A percentile compares a stretch with the other conserved stretches of the same genome.
These are phyloP conservation scores for Lasiosphaeris hirsuta DNA, from an alignment of 495 filamentous ascomycete genomes.

Conservation along the genomic window DNA sequence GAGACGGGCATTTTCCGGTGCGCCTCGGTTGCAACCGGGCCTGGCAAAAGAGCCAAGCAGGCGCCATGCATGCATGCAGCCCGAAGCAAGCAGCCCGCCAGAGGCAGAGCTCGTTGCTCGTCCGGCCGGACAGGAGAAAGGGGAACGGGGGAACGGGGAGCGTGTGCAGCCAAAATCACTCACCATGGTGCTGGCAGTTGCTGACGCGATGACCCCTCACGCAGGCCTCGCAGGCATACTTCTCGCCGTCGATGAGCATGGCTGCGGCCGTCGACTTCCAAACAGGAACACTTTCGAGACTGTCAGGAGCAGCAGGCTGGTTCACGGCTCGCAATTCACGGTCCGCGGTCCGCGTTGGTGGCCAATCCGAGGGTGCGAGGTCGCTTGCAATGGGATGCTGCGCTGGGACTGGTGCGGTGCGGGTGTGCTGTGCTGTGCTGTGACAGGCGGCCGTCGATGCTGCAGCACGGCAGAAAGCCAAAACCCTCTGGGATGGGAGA, in stretches of 20 bases:
- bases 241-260: conserved; percentile 87
- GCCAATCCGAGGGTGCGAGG: conserved; percentile 10
- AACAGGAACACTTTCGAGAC: conserved; percentile 2
- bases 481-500: conserved; percentile 4
- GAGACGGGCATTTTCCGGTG: conserved; percentile 18
- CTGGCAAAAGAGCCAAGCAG: conserved; percentile 12
- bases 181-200: conserved; percentile 89
- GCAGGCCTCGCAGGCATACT: conserved; percentile 91
- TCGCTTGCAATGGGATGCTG: not conserved
- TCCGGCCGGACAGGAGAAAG: not conserved
- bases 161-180: conserved; percentile 40
- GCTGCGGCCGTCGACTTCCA: conserved; percentile 11
- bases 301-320: conserved; percentile 7
- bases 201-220: conserved; percentile 90
- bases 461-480: conserved; percentile 16
- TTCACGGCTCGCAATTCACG: conserved; percentile 16
- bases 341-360: conserved; percentile 15
- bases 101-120: not conserved
- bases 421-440: conserved; percentile 1
- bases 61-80: conserved; percentile 9
- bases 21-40: conserved; percentile 34
- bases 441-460: conserved; percentile 14
- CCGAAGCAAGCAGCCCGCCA: conserved; percentile 2
- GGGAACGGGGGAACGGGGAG: not conserved
- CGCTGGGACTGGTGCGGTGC: conserved; percentile 11